Base-by-base conservation (phyloP, 23 red algal genomes). In the Agarophyton chilense region DNA sequence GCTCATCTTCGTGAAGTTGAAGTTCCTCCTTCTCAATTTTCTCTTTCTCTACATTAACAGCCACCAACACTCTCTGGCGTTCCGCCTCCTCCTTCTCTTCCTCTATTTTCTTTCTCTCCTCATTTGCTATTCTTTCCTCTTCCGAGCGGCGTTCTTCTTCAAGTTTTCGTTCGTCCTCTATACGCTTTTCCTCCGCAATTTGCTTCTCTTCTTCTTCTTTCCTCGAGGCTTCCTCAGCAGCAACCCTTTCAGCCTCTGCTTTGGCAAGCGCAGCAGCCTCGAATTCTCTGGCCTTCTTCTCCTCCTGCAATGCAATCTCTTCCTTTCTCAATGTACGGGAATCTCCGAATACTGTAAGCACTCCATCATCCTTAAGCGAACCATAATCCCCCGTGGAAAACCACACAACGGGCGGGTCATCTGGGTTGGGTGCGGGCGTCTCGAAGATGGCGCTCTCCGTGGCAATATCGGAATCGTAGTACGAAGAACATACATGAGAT, bases 311-410 rank as follows among this genome's bases (percentile, higher is more conserved):
- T 13, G 49, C 80, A 40, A 95, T 75, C 51, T 87, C 93, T 21
- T 79, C 93, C 17, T 79, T 80, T 22, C 84, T 47, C 79, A 95
- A 66, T 22, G 62, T 43, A 32, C 72, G 86, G 7, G 86, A 90
- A 53, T 90, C 72, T 13, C 92, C 92, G 72, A 88, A 64, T 19
- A 95, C 87, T 17, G 58, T 84, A 21, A 95, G 70, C 13, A 79
- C 83, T 22, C 79, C 78, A 46, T 88, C 71, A n/a, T 91, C 72
- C 46, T 95, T 86, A 0, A 95, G 52, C 28, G 45, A 32, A n/a
- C 85, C 93, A 22, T 79, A 61, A 81, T 95, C 93, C 16, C 93
- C 93, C 33, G 86, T 91, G 24, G 87, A 77, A 77, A 95, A 91
- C 84, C 86, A 95, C 45, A 64, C 18, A 32, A 65, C 86, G 31